Base-by-base conservation (phyloP, 148 eudicot genomes). In the Vaccinium myrtillus region DNA sequence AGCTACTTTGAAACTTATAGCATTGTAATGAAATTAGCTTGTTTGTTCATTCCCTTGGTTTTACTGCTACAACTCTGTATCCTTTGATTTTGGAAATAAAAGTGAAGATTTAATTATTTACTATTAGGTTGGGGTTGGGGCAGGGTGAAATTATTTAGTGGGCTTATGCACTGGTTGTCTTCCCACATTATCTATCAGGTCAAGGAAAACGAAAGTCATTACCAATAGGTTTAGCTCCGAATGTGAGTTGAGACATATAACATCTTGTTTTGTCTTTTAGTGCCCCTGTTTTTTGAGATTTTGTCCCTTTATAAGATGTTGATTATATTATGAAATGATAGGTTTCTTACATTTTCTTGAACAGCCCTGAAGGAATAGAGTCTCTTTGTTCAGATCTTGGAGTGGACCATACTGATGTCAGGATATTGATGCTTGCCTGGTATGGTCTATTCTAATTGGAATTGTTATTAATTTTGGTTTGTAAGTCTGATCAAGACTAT, bases 391-490 rank as follows among this genome's bases (percentile, higher is more conserved):
- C 92, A 78, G 98, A 95, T 88, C 81, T 97, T 87, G 98, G 91
- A 90, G 92, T 95, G 56, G 96, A 93, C 86, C 93, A 93, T 79
- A 93, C 98, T 3, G 96, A 97, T 86, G 94, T 90, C 82, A 91
- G 95, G 89, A 91, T 97, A 83, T 84, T 97, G 85, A 93, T 97
- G 98, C 93, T 97, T 89, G 99, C 99, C 85, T 97, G 99, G 99
- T 95, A 88, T 87, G 88, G 71, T 78, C 63, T 2, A 50, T 79
- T 83, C 27, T 30, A 3, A 46, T 51, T 69, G 32, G 30, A 5
- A 58, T 36, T 6, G 5, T 67, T 80, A 39, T 48, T 85, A 25
- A 55, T 78, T 27, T 79, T 81, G 77, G 70, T 67, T 58, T 27
- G 25, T 30, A 79, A 54, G 55, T n/a, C 80, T 83, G 32, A 83